These are phyloP conservation scores for Penicillium paneum DNA, from an alignment of 2,329 filamentous ascomycete species.

Conservation along the genomic window DNA sequence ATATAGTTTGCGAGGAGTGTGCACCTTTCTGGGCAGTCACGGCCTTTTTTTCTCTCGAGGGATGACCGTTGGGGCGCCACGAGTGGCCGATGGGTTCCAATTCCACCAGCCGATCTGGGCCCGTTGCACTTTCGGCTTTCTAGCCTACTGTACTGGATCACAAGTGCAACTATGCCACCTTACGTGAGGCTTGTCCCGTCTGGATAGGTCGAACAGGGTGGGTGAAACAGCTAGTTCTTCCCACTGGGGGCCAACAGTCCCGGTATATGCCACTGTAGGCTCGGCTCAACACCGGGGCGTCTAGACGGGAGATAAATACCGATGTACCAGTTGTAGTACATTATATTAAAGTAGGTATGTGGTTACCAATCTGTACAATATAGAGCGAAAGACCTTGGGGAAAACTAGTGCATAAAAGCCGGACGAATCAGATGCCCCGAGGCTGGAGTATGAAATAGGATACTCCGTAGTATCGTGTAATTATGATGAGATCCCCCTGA, in stretches of 20 bases:
- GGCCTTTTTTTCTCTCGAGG: not conserved
- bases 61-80: conserved; percentile 1
- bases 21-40: not conserved
- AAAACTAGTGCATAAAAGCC: conserved; percentile 9
- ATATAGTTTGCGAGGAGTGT: not conserved
- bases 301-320: conserved; percentile 6
- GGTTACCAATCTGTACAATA: not conserved
- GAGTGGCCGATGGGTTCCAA: conserved; percentile 6
- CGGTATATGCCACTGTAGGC: not conserved
- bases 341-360: not conserved
- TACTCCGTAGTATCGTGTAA: not conserved
- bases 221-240: conserved; percentile 5
- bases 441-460: conserved; percentile 17
- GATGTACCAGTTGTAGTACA: not conserved
- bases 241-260: not conserved
- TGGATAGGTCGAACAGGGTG: not conserved
- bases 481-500: conserved; percentile 12
- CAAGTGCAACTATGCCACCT: conserved; percentile 17
- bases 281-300: not conserved
- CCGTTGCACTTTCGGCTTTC: not conserved
- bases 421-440: conserved; percentile 13
- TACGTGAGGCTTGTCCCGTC: not conserved
- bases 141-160: conserved; percentile 12
- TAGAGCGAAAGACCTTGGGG: not conserved
- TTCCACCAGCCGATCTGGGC: conserved; percentile 3